These are phyloP conservation scores for Globisporangium apiculatum DNA, from an alignment of 352 stramenopile genomes.

Conservation along the genomic window DNA sequence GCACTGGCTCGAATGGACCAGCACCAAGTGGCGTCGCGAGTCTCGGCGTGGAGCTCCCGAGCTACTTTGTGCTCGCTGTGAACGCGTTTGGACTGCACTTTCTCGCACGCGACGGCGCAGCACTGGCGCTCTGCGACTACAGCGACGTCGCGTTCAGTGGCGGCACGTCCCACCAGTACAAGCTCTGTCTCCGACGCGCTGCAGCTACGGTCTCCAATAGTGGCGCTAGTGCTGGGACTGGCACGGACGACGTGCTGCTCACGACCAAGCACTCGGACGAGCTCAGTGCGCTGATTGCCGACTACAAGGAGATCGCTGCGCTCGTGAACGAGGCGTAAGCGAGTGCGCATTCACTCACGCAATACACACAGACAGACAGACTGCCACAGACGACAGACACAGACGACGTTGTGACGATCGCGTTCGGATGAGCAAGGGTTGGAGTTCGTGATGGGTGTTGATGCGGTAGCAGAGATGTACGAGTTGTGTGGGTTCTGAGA, in stretches of 20 bases:
- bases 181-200: conserved; percentile 33
- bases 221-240: conserved; percentile 5
- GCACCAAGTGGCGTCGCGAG: conserved; percentile 9
- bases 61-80: conserved; percentile 84
- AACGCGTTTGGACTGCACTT: conserved; percentile 91
- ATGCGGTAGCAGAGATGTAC: too few species aligned
- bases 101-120: conserved; percentile 52
- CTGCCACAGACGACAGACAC: too few species aligned
- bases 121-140: conserved; percentile 68
- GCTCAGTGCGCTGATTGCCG: conserved; percentile 45
- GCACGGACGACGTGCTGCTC: conserved; percentile 50
- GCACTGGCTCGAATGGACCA: conserved; percentile 7
- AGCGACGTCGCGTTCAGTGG: conserved; percentile 47
- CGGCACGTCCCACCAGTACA: conserved; percentile 59
- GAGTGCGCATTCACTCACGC: too few species aligned
- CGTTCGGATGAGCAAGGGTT: too few species aligned
- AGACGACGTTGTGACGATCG: too few species aligned
- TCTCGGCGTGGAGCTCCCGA: conserved; percentile 61
- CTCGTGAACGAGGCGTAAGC: conserved; percentile 43
- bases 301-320: conserved; percentile 76
- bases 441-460: too few species aligned
- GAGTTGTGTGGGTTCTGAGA: too few species aligned
- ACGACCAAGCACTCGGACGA: conserved; percentile 68
- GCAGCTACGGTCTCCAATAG: too few species aligned
- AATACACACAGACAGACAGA: not conserved